phyloP scores from a whole-genome alignment of 768 basidiomycete genomes.

The Brasilioporus rufonigricans region DNA sequence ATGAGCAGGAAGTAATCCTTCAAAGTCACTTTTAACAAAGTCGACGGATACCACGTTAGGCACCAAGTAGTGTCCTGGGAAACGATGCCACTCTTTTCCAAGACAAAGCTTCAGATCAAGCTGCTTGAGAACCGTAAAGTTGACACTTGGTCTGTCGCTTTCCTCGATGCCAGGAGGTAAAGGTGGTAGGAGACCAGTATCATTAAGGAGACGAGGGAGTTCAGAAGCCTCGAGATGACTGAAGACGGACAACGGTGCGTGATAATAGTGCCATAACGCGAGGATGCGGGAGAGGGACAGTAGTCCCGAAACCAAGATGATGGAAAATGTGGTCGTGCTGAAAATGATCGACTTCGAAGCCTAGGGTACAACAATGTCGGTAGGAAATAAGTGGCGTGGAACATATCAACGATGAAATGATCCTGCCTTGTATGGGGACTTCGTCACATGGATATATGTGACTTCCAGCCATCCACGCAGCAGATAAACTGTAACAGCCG shows the following conservation, averaged over 20 bases:
- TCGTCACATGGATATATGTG: constrained; percentile 69
- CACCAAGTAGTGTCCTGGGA: constrained; percentile 86
- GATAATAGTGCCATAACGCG: constrained; percentile 87
- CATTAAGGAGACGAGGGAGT: constrained; percentile 78
- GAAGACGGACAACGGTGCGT: constrained; percentile 75
- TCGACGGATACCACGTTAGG: constrained; percentile 80
- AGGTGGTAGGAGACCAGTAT: constrained; percentile 58
- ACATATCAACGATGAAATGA: background rate
- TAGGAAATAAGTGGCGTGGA: constrained; percentile 1
- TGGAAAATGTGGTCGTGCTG: constrained; percentile 66
- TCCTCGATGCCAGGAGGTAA: constrained; percentile 42
- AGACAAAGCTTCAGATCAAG: constrained; percentile 79
- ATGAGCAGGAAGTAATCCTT: constrained; percentile 83
- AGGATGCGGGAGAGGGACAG: constrained; percentile 78
- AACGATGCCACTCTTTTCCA: constrained; percentile 96
- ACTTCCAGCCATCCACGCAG: constrained; percentile 84
- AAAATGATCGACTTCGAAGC: constrained; percentile 77
- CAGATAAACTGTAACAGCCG: constrained; percentile 84
- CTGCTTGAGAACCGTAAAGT: constrained; percentile 63
- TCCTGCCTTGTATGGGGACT: constrained; percentile 81
- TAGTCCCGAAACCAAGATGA: constrained; percentile 62
- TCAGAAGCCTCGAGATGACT: constrained; percentile 73
- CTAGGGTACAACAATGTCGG: constrained; percentile 36
- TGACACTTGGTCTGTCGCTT: constrained; percentile 48
- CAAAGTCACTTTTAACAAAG: constrained; percentile 90